Evolutionary conservation across 306 rosid genomes (phyloP), one percentile per base, ranked within the genome.

Genomic region (Cicer arietinum): DNA sequence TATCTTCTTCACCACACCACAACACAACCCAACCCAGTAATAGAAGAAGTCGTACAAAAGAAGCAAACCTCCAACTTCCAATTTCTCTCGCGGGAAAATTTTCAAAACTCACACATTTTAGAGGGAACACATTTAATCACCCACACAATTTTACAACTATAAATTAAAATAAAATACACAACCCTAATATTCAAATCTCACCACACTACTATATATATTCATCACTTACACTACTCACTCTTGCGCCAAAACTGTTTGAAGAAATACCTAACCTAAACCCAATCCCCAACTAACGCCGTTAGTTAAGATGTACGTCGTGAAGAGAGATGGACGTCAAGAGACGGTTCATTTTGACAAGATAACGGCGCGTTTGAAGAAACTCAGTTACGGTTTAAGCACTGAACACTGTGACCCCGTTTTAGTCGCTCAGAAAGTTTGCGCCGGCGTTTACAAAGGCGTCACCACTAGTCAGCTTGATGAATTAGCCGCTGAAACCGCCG

Each of bases 381-480:
- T 94, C 4, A 94, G 99, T 82, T 94, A 94, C 74, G 98, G 97
- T 0, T 59, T 94, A 9, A 94, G 91, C 63, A 72, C 69, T 8
- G 99, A 92, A 1, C 96, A 92, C 84, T 92, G 98, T 52, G 98
- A 94, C 41, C 92, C 96, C 0, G 96, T 94, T n/a, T 75, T 90
- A 8, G 98, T 94, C 25, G 48, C 98, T 5, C 99, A 94, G 89
- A 94, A 92, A 56, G 97, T 94, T 7, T 94, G 98, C 18, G 96
- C 98, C 1, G 98, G 98, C 9, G 98, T 93, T 58, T 93, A 90
- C 54, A 94, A 89, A 80, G 99, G 98, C 1, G 99, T 94, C 17
- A 94, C 98, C 52, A 94, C 99, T 4, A 94, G 93, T 51, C 98
- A 92, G 79, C 96, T 94, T 6, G 99, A 94, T 74, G 98, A 94